phyloP scores from a whole-genome alignment of 352 stramenopile genomes.

The Phytophthora citrophthora region DNA sequence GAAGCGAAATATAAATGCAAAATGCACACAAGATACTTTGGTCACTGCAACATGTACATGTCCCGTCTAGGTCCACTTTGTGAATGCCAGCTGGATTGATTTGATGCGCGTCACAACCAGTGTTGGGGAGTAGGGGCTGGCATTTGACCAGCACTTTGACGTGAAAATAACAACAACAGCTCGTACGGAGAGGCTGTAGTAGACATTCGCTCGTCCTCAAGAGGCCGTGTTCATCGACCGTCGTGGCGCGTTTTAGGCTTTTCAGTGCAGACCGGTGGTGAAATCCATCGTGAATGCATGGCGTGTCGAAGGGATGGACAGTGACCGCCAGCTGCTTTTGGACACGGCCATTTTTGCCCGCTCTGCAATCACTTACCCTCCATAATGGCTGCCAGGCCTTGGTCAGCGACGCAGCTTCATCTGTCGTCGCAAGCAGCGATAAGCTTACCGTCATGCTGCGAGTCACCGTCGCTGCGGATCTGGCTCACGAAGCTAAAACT shows the following conservation, averaged over 20 bases:
- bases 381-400: constrained; percentile 13
- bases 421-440: not conserved
- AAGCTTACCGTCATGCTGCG: not conserved
- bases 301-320: constrained; percentile 26
- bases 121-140: not conserved
- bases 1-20: not conserved
- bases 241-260: too few species aligned
- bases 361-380: constrained; percentile 16
- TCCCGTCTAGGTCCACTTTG: not conserved
- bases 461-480: not conserved
- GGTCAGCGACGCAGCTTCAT: not conserved
- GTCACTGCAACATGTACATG: not conserved
- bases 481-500: not conserved
- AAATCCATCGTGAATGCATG: not conserved
- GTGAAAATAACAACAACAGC: too few species aligned
- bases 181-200: too few species aligned
- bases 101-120: constrained; percentile 23
- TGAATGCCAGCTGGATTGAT: constrained; percentile 7
- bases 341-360: constrained; percentile 26
- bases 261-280: not conserved
- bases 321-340: constrained; percentile 15
- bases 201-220: too few species aligned
- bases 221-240: too few species aligned
- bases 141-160: too few species aligned
- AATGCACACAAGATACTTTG: constrained; percentile 7